A percentile compares a stretch with the other conserved stretches of the same genome.
Evolutionary conservation across 495 filamentous ascomycete genomes (phyloP).

Genomic region (Hypoxylon subgilvum): DNA sequence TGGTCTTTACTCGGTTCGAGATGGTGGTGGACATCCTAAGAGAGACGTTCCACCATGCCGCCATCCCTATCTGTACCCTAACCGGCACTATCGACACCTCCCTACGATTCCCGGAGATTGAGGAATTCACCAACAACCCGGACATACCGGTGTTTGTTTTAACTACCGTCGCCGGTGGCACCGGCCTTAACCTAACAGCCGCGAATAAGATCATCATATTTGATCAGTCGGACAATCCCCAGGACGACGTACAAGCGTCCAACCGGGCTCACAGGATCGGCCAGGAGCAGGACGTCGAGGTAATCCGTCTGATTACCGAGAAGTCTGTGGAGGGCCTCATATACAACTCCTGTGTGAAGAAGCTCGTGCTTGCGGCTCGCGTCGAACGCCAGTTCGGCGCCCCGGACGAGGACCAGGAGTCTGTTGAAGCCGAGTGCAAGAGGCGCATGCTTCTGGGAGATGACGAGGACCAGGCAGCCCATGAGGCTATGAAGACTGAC

Average conservation of each 20-base stretch:
- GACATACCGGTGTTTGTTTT: constrained; percentile 90
- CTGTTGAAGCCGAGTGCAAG: constrained; percentile 39
- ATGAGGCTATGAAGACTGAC: too few relatives aligned
- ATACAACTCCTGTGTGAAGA: constrained; percentile 83
- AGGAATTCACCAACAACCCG: constrained; percentile 76
- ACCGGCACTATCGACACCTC: constrained; percentile 85
- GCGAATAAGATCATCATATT: constrained; percentile 99
- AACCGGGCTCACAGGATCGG: constrained; percentile 96
- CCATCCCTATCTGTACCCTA: constrained; percentile 77
- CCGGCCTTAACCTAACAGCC: constrained; percentile 90
- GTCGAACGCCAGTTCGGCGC: constrained; percentile 56
- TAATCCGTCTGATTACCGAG: constrained; percentile 76
- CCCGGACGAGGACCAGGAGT: constrained; percentile 40
- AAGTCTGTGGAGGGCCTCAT: constrained; percentile 94
- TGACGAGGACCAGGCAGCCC: constrained; percentile 4
- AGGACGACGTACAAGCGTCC: constrained; percentile 95
- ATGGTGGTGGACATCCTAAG: constrained; percentile 90
- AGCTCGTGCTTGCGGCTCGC: constrained; percentile 86
- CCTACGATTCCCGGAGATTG: constrained; percentile 82
- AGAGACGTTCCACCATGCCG: constrained; percentile 73
- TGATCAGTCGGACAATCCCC: constrained; percentile 92
- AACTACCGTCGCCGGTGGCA: constrained; percentile 90
- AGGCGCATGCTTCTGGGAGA: constrained; percentile 38
- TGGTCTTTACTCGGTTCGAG: constrained; percentile 93
- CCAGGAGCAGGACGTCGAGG: constrained; percentile 86